Conservation (phyloP, 805 yeast genomes). For the Nakazawaea molendinolei region DNA sequence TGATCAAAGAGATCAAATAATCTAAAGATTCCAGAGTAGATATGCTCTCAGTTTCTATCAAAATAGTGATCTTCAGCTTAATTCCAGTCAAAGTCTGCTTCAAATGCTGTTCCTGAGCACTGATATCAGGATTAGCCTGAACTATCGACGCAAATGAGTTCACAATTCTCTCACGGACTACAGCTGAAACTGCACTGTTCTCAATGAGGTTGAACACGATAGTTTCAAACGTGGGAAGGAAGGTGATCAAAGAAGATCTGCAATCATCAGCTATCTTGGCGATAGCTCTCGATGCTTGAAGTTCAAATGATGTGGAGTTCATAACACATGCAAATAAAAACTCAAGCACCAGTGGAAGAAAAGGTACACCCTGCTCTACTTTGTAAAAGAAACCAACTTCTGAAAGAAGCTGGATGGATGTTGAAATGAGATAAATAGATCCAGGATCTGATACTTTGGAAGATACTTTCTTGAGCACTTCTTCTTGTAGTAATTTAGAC, state of each 20-base stretch:
- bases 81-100: slow-evolving; percentile 9
- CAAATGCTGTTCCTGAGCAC: slow-evolving; percentile 11
- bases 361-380: slow-evolving; percentile 33
- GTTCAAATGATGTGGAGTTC: slow-evolving; percentile 21
- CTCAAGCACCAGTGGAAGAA: slow-evolving; percentile 45
- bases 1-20: slow-evolving; percentile 48
- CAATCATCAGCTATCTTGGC: slow-evolving; percentile 52
- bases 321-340: slow-evolving; percentile 34
- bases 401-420: slow-evolving; percentile 46
- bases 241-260: slow-evolving; percentile 31
- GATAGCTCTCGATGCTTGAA: slow-evolving; percentile 48
- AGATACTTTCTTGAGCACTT: slow-evolving; percentile 20
- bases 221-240: slow-evolving; percentile 41
- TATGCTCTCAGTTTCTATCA: too few species aligned
- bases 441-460: background rate
- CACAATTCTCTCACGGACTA: slow-evolving; percentile 52
- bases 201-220: slow-evolving; percentile 41
- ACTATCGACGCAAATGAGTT: slow-evolving; percentile 59
- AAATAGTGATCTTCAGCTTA: slow-evolving; percentile 18
- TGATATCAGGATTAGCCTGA: slow-evolving; percentile 32
- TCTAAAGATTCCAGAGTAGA: slow-evolving; percentile 30
- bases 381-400: slow-evolving; percentile 56
- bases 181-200: slow-evolving; percentile 30
- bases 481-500: slow-evolving; percentile 22
- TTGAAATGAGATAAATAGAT: background rate